Percentiles rank a stretch among this genome's conserved stretches.
Evolutionary conservation across 305 asterid species (phyloP).

Genomic region (Fraxinus platypoda): DNA sequence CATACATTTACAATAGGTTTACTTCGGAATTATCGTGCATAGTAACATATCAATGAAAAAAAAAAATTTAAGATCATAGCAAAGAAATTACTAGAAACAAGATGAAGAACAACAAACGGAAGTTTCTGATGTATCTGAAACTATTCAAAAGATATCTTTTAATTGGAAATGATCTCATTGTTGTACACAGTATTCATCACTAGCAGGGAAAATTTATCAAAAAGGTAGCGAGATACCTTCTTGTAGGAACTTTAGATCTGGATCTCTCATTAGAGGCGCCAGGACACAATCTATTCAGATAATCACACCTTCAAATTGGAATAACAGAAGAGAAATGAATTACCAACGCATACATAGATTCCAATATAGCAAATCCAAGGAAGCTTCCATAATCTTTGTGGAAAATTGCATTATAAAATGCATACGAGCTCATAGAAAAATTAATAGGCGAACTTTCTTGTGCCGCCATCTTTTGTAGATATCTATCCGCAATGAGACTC

Average conservation of each 20-base stretch:
- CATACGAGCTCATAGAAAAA: slow-evolving; percentile 70
- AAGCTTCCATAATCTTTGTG: neutral
- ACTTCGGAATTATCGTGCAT: slow-evolving; percentile 1
- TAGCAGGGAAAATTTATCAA: slow-evolving; percentile 11
- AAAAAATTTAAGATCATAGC: slow-evolving; percentile 10
- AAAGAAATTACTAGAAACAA: neutral
- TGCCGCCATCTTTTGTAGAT: slow-evolving; percentile 48
- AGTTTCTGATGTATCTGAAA: neutral
- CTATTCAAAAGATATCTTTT: slow-evolving; percentile 5
- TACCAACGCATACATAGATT: neutral
- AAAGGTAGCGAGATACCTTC: slow-evolving; percentile 44
- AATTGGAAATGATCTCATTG: neutral
- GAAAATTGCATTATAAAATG: slow-evolving; percentile 3
- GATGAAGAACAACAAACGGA: neutral
- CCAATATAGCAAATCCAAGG: slow-evolving; percentile 13
- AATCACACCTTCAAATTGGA: slow-evolving; percentile 57
- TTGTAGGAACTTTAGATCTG: slow-evolving; percentile 43
- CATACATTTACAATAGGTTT: slow-evolving; percentile 3
- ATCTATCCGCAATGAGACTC: slow-evolving; percentile 54
- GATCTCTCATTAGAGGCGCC: slow-evolving; percentile 37
- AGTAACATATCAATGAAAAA: neutral
- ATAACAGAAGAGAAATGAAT: slow-evolving; percentile 5
- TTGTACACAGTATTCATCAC: slow-evolving; percentile 1
- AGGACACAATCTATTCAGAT: slow-evolving; percentile 68
- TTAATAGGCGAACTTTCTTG: slow-evolving; percentile 44